These are phyloP conservation scores for Capsicum pubescens DNA, from an alignment of 257 asterid species.

Conservation along the genomic window DNA sequence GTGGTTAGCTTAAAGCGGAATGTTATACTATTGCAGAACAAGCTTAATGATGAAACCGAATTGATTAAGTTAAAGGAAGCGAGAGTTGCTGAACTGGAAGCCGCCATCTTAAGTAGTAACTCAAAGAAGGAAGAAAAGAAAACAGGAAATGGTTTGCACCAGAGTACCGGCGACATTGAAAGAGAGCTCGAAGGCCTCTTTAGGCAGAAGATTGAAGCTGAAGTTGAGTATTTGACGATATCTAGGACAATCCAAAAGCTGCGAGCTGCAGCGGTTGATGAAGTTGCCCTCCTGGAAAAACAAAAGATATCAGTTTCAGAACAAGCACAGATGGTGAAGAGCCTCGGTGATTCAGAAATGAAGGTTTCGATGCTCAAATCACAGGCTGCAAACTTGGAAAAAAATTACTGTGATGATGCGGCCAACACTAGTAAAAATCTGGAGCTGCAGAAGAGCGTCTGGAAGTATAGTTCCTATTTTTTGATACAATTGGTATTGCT, in stretches of 20 bases:
- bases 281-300: constrained; percentile 54
- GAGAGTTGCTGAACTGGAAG: constrained; percentile 40
- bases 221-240: constrained; percentile 56
- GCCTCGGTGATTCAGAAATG: constrained; percentile 49
- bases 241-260: constrained; percentile 30
- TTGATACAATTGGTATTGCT: constrained; percentile 58
- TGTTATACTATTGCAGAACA: constrained; percentile 33
- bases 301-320: constrained; percentile 50
- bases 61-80: constrained; percentile 40
- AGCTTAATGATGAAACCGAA: constrained; percentile 40
- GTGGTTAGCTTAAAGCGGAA: constrained; percentile 37
- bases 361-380: constrained; percentile 55
- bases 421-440: constrained; percentile 43
- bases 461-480: constrained; percentile 58
- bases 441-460: constrained; percentile 51
- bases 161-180: constrained; percentile 35
- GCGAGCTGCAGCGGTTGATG: constrained; percentile 54
- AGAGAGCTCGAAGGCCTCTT: constrained; percentile 61
- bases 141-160: constrained; percentile 21
- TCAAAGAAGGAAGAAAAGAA: constrained; percentile 32
- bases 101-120: constrained; percentile 33
- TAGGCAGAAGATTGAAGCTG: constrained; percentile 76
- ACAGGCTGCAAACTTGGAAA: constrained; percentile 50
- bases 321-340: constrained; percentile 51
- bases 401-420: constrained; percentile 46